Percentiles rank a stretch among this genome's conserved stretches.
phyloP scores from a whole-genome alignment of 352 stramenopile genomes.

The Phytophthora sansomeana region DNA sequence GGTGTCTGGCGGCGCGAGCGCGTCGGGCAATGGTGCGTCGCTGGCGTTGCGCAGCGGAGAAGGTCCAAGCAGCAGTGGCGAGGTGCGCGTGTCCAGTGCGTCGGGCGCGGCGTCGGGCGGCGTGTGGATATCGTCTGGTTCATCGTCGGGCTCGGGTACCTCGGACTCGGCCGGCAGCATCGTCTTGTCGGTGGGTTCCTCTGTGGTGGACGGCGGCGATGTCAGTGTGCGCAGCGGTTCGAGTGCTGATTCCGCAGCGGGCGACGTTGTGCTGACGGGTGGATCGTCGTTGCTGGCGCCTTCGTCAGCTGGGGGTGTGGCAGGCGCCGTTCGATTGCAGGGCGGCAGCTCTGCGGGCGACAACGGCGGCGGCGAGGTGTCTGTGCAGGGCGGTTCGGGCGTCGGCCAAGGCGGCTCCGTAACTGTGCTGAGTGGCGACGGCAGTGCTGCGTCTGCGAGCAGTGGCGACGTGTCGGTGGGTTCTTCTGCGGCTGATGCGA shows the following conservation, averaged over 20 bases:
- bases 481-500: conserved; percentile 15
- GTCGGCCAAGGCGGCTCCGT: conserved; percentile 14
- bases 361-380: conserved; percentile 19
- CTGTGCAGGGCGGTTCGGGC: conserved; percentile 20
- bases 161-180: no score
- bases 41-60: no score
- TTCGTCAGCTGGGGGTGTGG: neutral
- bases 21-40: conserved; percentile 18
- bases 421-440: conserved; percentile 21
- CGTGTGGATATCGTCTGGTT: no score
- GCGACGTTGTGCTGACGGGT: no score
- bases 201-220: no score
- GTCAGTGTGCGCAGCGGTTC: no score
- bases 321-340: no score
- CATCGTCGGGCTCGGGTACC: no score
- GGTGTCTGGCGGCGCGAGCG: conserved; percentile 17
- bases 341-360: neutral
- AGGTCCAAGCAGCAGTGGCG: no score
- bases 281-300: conserved; percentile 3
- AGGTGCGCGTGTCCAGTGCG: no score
- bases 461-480: conserved; percentile 19
- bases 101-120: no score
- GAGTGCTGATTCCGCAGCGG: conserved; percentile 6
- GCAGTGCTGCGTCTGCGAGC: conserved; percentile 15
- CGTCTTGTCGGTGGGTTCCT: no score